Evolutionary conservation across 441 rosid genomes (phyloP).

Genomic region (Rhodomyrtus psidioides): DNA sequence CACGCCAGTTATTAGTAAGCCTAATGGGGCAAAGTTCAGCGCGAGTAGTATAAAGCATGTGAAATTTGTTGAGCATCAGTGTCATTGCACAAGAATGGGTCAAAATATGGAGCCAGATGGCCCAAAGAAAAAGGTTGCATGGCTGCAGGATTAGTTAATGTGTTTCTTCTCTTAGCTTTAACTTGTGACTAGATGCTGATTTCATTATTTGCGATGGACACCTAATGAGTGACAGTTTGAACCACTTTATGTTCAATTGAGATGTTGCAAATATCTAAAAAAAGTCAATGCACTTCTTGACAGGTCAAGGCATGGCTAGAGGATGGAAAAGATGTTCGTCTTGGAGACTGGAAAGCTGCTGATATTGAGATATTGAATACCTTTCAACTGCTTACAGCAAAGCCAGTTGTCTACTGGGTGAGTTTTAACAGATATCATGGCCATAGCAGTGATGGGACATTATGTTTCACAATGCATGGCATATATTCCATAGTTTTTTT

Average conservation of each 20-base stretch:
- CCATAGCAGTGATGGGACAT: neutral
- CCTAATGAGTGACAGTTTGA: neutral
- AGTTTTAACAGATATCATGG: neutral
- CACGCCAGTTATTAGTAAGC: neutral
- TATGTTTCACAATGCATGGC: neutral
- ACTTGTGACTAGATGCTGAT: neutral
- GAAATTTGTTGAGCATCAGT: neutral
- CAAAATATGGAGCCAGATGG: neutral
- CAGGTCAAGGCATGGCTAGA: constrained; percentile 85
- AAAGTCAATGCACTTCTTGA: constrained; percentile 1
- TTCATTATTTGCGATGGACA: neutral
- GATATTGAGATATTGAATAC: constrained; percentile 91
- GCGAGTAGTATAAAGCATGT: neutral
- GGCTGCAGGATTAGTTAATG: neutral
- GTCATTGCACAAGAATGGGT: neutral
- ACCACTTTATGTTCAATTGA: neutral
- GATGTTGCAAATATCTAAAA: neutral
- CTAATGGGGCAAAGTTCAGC: neutral
- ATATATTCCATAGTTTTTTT: neutral
- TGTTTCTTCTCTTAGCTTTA: neutral
- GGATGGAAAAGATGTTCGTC: constrained; percentile 86
- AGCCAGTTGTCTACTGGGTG: constrained; percentile 97
- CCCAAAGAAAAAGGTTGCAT: neutral
- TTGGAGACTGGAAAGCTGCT: constrained; percentile 98
- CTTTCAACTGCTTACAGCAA: constrained; percentile 94